Evolutionary conservation across 1,139 yeast genomes (phyloP), one percentile per base, ranked within the genome.

Genomic region (Scheffersomyces parashehatae): DNA sequence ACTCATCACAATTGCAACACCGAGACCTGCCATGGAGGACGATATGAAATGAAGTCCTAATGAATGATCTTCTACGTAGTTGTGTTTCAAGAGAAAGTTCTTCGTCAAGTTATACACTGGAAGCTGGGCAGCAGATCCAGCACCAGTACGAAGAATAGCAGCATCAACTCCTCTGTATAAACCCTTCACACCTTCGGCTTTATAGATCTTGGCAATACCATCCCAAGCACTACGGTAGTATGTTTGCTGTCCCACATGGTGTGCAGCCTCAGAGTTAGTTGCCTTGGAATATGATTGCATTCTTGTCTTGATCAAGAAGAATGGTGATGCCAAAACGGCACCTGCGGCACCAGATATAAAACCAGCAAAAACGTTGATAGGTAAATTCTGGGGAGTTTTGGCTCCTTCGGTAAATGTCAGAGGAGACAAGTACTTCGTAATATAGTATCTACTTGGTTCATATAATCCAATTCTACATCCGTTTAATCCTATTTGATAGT

Each of bases 381-480:
- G 74, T 32, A 84, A 67, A 49, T 70, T 77, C 60, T 86, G 93
- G 2, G 75, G 74, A n/a, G 79, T 73, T 33, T 67, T 66, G 10
- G 65, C 60, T 43, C 73, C 75, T 44, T 78, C 81, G 13, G 60
- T 57, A 41, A 66, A 60, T 14, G 60, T 55, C 28, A 70, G 73
- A 1, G 93, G 84, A 47, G 77, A 81, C 37, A 87, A 62, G 3
- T 73, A 40, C 24, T 70, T 61, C 53, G 95, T 88, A 37, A 88
- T 53, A 10, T 65, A 55, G 42, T 77, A 73, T 59, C 98, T 76
- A 40, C 82, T 75, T 10, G 99, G 98, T 62, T 93, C 99, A 62
- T 93, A 93, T 44, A 91, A 77, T 11, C 99, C 99, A 44, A 93
- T 74, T 56, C 99, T 81, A 58, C 97, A 88, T 35, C 99, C 98